Conservation (phyloP, 306 rosid species). For the Rosa rugosa region DNA sequence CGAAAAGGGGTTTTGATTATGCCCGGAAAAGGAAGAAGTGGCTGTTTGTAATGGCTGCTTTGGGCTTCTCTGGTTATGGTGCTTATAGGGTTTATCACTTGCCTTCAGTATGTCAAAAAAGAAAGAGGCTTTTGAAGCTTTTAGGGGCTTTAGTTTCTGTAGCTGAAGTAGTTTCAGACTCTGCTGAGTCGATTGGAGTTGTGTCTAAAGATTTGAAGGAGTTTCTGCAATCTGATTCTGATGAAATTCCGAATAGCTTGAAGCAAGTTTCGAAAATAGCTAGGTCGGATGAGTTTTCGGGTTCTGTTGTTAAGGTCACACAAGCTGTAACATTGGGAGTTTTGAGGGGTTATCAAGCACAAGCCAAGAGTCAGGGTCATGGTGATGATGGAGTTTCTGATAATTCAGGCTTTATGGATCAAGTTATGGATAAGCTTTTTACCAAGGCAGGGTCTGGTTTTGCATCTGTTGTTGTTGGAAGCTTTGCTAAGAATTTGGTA, state of each 20-base stretch:
- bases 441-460: conserved; percentile 68
- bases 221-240: conserved; percentile 71
- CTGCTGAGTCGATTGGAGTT: conserved; percentile 62
- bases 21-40: conserved; percentile 56
- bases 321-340: conserved; percentile 56
- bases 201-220: conserved; percentile 62
- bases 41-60: conserved; percentile 45
- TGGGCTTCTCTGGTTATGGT: conserved; percentile 59
- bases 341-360: conserved; percentile 45
- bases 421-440: conserved; percentile 53
- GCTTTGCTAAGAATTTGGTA: conserved; percentile 76
- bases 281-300: conserved; percentile 54
- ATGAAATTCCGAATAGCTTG: conserved; percentile 65
- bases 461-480: conserved; percentile 74
- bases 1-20: conserved; percentile 39
- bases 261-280: conserved; percentile 70
- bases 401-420: conserved; percentile 37
- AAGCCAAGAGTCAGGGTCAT: conserved; percentile 4
- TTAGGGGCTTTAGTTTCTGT: conserved; percentile 50
- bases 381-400: conserved; percentile 13
- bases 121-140: conserved; percentile 55
- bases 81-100: conserved; percentile 50
- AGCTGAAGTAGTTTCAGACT: conserved; percentile 59
- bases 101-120: conserved; percentile 55
- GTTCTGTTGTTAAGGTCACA: conserved; percentile 51